These are phyloP conservation scores for Acephala macrosclerotiorum DNA, from an alignment of 2,329 filamentous ascomycete genomes.

Conservation along the genomic window DNA sequence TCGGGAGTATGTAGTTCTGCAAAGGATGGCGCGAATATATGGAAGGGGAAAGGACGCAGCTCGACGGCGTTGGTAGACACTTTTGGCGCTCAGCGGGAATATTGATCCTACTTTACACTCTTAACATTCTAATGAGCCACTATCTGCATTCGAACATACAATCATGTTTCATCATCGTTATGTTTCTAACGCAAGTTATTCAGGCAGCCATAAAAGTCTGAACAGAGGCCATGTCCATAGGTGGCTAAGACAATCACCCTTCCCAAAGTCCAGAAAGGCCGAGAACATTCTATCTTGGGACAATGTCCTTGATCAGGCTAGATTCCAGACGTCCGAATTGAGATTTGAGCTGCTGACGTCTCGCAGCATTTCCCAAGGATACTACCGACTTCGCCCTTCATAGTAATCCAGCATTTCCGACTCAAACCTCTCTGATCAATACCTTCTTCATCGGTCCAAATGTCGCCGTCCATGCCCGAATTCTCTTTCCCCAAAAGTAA, in stretches of 20 bases:
- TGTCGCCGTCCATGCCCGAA: conserved; percentile 16
- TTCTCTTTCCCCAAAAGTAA: conserved; percentile 19
- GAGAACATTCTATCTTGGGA: neutral
- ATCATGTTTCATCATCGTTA: no score
- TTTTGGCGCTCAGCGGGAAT: no score
- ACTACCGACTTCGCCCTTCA: neutral
- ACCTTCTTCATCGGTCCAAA: conserved; percentile 26
- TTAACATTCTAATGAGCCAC: no score
- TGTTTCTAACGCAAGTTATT: neutral
- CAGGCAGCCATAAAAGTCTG: neutral
- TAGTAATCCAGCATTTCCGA: neutral
- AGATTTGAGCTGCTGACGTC: neutral
- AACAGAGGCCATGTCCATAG: neutral
- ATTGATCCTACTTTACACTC: no score
- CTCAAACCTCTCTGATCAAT: neutral
- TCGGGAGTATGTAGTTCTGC: neutral
- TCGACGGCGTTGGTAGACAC: neutral
- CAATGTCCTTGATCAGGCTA: neutral
- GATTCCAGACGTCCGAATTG: neutral
- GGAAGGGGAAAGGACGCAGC: neutral
- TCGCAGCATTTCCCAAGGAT: no score
- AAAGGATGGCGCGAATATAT: neutral
- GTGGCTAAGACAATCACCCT: neutral
- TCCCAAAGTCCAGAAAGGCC: neutral
- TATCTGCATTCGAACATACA: no score